These are phyloP conservation scores for Knoxdaviesia capensis DNA, from an alignment of 2,329 filamentous ascomycete species.

Conservation along the genomic window DNA sequence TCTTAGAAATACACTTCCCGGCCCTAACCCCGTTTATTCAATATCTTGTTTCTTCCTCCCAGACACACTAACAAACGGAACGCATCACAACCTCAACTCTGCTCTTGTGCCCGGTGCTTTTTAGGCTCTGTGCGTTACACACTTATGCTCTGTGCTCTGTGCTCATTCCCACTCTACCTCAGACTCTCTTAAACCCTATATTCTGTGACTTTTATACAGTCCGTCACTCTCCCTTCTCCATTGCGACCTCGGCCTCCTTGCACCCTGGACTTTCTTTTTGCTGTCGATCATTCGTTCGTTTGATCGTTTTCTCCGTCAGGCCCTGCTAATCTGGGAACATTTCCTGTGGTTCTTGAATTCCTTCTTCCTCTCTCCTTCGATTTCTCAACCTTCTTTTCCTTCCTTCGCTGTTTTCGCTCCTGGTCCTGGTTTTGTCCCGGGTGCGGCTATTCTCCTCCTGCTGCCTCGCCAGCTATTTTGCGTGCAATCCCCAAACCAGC, in stretches of 20 bases:
- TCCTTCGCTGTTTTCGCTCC: not conserved
- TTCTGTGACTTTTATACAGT: no score
- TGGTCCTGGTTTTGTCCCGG: not conserved
- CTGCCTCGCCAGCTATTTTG: not conserved
- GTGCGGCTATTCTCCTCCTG: not conserved
- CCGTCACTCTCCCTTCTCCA: no score
- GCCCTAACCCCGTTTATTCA: not conserved
- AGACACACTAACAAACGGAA: not conserved
- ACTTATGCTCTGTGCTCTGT: no score
- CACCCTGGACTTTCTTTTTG: no score
- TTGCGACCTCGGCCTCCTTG: no score
- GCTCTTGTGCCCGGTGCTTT: not conserved
- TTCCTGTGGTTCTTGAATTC: not conserved
- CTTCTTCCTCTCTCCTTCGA: not conserved
- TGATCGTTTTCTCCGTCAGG: no score
- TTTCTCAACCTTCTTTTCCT: not conserved
- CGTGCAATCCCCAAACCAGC: not conserved
- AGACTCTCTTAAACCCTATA: no score
- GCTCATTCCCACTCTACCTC: no score
- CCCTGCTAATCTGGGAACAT: no score
- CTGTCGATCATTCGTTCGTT: no score
- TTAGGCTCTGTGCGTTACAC: not conserved
- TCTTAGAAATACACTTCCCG: not conserved
- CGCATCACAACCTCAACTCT: not conserved
- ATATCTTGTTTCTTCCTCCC: not conserved